phyloP scores from a whole-genome alignment of 2,329 filamentous ascomycete genomes.

The Fusarium anguioides region DNA sequence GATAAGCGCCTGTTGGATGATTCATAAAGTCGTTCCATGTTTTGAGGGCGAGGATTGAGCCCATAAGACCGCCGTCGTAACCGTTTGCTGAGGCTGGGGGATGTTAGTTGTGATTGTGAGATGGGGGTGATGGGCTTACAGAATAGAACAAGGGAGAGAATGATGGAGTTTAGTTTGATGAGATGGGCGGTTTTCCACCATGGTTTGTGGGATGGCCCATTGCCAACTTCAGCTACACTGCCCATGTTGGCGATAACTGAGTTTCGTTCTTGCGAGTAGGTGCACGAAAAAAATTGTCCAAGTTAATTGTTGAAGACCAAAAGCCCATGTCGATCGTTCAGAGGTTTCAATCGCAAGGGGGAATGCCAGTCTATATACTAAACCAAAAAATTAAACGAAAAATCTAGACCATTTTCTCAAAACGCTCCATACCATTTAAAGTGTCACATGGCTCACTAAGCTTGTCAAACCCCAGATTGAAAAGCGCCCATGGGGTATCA shows the following conservation, averaged over 20 bases:
- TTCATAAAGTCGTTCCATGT: conserved; percentile 40
- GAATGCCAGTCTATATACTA: neutral
- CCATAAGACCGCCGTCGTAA: conserved; percentile 20
- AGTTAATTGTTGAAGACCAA: neutral
- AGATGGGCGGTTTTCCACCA: conserved; percentile 2
- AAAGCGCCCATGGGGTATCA: conserved; percentile 23
- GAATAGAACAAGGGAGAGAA: neutral
- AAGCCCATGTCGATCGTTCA: neutral
- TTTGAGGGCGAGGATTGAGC: conserved; percentile 31
- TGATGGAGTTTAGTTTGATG: conserved; percentile 10
- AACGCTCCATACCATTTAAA: neutral
- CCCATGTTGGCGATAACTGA: neutral
- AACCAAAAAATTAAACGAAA: neutral
- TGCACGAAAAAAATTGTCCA: neutral
- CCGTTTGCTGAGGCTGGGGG: conserved; percentile 6
- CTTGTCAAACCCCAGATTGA: conserved; percentile 11
- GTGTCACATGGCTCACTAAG: conserved; percentile 3
- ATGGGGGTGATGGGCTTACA: neutral
- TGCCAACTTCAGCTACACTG: neutral
- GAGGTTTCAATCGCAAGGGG: fast-evolving
- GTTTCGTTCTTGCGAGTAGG: neutral
- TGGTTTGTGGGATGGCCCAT: neutral
- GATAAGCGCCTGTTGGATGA: conserved; percentile 30
- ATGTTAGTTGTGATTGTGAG: neutral
- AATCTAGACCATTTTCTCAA: neutral